A percentile compares a stretch with the other conserved stretches of the same genome.
Evolutionary conservation across 139 green algal species (phyloP).

Genomic region (Closterium sp.): DNA sequence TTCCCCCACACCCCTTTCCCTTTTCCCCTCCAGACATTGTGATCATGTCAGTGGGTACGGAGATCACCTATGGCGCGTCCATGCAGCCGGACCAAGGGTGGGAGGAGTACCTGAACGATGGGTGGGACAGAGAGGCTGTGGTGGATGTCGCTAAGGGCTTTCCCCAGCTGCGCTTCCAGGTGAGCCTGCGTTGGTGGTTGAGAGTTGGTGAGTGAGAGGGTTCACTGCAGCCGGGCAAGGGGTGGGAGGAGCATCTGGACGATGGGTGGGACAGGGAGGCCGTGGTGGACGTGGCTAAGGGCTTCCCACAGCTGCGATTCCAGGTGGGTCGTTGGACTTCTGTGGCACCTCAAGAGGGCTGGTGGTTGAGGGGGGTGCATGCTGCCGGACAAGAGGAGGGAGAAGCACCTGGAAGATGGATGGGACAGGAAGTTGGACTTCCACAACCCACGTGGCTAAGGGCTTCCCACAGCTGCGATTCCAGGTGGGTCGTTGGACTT

Average conservation of each 20-base stretch:
- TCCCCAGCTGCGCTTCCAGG: slow-evolving; percentile 3
- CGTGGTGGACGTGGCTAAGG: slow-evolving; percentile 55
- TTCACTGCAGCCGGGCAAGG: slow-evolving; percentile 57
- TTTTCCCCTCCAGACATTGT: slow-evolving; percentile 1
- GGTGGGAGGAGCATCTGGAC: slow-evolving; percentile 62
- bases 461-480: slow-evolving; percentile 15
- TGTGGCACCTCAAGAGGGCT: too few relatives aligned
- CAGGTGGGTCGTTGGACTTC: not conserved
- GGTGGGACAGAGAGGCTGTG: slow-evolving; percentile 61
- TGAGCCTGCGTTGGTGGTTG: too few relatives aligned
- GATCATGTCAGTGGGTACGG: slow-evolving; percentile 74
- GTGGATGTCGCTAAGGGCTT: slow-evolving; percentile 47
- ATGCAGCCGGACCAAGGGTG: slow-evolving; percentile 65
- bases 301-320: not conserved
- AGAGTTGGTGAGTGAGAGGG: too few relatives aligned
- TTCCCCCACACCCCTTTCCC: too few relatives aligned
- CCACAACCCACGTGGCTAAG: slow-evolving; percentile 53
- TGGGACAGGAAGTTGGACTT: slow-evolving; percentile 65
- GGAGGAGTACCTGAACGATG: slow-evolving; percentile 57
- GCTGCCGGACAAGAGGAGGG: slow-evolving; percentile 67
- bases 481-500: not conserved
- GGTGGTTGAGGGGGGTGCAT: too few relatives aligned
- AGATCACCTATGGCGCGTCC: slow-evolving; percentile 61
- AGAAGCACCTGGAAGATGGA: slow-evolving; percentile 54
- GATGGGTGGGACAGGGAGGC: slow-evolving; percentile 65